These are phyloP conservation scores for Exophiala aquamarina DNA, from an alignment of 2,329 filamentous ascomycete genomes.

Conservation along the genomic window DNA sequence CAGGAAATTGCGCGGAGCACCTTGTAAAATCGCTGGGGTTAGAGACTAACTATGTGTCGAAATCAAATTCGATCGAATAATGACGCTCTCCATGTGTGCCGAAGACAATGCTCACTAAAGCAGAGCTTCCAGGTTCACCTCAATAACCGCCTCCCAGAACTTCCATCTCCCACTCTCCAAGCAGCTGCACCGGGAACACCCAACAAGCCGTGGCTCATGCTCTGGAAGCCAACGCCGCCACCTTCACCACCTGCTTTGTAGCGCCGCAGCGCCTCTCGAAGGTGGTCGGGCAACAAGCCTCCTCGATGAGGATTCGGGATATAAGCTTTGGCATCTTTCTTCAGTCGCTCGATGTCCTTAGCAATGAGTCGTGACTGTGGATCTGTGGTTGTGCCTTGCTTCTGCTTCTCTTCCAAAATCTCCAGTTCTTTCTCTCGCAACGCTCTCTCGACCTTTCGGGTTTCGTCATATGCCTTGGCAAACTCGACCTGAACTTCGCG, in stretches of 20 bases:
- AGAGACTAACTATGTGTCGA: too few species aligned
- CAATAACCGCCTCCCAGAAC: slow-evolving; percentile 44
- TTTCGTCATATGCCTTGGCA: slow-evolving; percentile 52
- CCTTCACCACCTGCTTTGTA: slow-evolving; percentile 51
- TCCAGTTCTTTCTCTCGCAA: slow-evolving; percentile 58
- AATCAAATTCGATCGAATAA: too few species aligned
- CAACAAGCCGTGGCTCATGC: slow-evolving; percentile 46
- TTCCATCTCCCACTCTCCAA: slow-evolving; percentile 37
- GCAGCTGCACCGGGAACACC: slow-evolving; percentile 44
- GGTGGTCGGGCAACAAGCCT: slow-evolving; percentile 48
- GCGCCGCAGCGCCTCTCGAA: slow-evolving; percentile 50
- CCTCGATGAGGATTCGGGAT: slow-evolving; percentile 45
- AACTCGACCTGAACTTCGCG: slow-evolving; percentile 60
- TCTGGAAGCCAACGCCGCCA: slow-evolving; percentile 48
- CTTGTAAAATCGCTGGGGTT: too few species aligned
- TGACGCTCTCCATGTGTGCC: too few species aligned
- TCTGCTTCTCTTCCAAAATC: slow-evolving; percentile 34
- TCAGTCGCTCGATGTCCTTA: slow-evolving; percentile 27
- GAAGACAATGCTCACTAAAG: too few species aligned
- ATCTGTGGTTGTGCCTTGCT: slow-evolving; percentile 31
- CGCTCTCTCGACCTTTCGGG: slow-evolving; percentile 55
- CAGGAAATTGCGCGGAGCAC: too few species aligned
- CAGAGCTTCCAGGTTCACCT: slow-evolving; percentile 36
- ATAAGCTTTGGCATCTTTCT: slow-evolving; percentile 34
- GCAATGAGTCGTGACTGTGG: slow-evolving; percentile 22